Base-by-base conservation (phyloP, 1,284 basidiomycete species). In the Boletus sp. region DNA sequence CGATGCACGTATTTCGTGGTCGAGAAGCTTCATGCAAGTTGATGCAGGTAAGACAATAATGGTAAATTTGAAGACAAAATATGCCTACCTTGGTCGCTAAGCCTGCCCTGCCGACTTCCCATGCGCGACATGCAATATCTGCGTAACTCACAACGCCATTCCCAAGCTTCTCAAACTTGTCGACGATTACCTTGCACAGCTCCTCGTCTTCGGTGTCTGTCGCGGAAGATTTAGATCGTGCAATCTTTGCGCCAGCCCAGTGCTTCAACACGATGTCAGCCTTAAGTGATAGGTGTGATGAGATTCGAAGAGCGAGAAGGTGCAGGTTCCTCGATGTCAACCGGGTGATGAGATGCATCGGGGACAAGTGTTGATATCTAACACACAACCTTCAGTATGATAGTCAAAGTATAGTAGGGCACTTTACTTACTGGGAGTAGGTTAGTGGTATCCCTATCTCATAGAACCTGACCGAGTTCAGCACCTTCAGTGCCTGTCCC, bases 391-490 rank as follows among this genome's bases (percentile, higher is more conserved):
- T 13, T 59, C n/a, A 57, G 37, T 3, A 33, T 17, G 6, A 31
- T 19, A 14, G 5, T 13, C n/a, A 47, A 52, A 19, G 53, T 33
- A 49, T 27, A 38, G 23, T n/a, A n/a, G n/a, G 19, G 43, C 25
- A 7, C 1, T 40, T 43, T 21, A 71, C 85, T 63, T 71, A 96
- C 93, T 98, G 91, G 6, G 90, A 85, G 75, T 94, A 95, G 2
- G 95, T 96, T 43, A 98, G 83, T 0, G 97, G 96, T 52, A 99
- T 91, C 0, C 95, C 97, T 52, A 98, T 90, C 69, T 97, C 93
- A 68, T 91, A 95, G 71, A 86, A 91, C 47, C 95, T 85, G 30
- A 97, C 90, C 8, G 95, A 93, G 71, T 99, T 98, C 49, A 99
- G 80, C n/a, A 99, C 95, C 71, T 97, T 95, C 46, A 99, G 81